Evolutionary conservation across 345 rosid genomes (phyloP).

Genomic region (Isatis tinctoria): DNA sequence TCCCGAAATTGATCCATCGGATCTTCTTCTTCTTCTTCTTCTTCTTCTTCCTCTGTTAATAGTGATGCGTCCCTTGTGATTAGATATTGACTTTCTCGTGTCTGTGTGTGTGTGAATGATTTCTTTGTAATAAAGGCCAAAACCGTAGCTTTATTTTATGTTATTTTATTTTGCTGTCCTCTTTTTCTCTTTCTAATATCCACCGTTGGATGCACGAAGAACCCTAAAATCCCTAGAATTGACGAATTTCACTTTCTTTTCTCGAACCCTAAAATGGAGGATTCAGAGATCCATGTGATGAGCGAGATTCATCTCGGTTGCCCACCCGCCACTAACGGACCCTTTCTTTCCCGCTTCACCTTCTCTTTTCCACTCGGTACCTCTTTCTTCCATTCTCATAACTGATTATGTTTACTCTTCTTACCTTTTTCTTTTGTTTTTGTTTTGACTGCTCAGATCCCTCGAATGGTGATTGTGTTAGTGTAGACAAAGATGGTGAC

Average conservation of each 20-base stretch:
- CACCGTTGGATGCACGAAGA: neutral
- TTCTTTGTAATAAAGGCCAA: neutral
- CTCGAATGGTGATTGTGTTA: conserved; percentile 11
- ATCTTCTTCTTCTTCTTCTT: neutral
- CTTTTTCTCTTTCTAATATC: neutral
- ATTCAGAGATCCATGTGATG: conserved; percentile 52
- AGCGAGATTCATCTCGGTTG: conserved; percentile 89
- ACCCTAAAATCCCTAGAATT: neutral
- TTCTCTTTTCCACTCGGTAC: conserved; percentile 55
- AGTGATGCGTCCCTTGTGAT: neutral
- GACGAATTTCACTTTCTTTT: neutral
- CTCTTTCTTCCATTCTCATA: too few species aligned
- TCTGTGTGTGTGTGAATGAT: conserved; percentile 14
- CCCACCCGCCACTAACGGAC: conserved; percentile 51
- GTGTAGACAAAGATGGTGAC: conserved; percentile 80
- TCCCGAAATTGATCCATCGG: conserved; percentile 5
- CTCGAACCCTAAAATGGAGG: conserved; percentile 7
- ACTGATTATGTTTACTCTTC: too few species aligned
- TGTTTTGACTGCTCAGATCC: neutral
- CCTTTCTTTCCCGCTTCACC: conserved; percentile 62
- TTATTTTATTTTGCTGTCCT: neutral
- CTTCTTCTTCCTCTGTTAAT: neutral
- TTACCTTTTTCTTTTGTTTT: too few species aligned
- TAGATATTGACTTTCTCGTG: neutral
- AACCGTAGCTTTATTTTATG: neutral